Conservation (phyloP, 2,329 filamentous ascomycete genomes). For the Bipolaris bicolor region DNA sequence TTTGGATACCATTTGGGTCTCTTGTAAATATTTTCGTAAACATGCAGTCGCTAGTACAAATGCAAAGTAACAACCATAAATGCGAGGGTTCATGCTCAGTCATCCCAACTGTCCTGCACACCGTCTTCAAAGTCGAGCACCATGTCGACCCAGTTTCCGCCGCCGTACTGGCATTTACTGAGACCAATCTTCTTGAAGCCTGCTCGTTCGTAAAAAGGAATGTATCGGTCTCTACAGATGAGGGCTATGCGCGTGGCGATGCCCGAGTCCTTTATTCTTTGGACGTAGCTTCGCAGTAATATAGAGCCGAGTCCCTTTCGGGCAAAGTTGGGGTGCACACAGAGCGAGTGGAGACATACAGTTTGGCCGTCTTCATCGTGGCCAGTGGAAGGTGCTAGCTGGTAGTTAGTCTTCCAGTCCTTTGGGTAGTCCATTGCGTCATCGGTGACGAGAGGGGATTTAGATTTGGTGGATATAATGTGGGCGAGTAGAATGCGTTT, state of each 20-base stretch:
- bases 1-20: not conserved
- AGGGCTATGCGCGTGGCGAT: conserved; percentile 76
- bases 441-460: conserved; percentile 70
- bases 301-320: conserved; percentile 74
- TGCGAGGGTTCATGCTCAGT: not conserved
- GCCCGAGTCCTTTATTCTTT: conserved; percentile 73
- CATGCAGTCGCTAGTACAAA: not conserved
- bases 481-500: conserved; percentile 75
- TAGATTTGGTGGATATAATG: conserved; percentile 75
- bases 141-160: conserved; percentile 84
- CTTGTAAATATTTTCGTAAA: not conserved
- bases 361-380: conserved; percentile 77
- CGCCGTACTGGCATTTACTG: conserved; percentile 74
- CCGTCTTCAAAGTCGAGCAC: conserved; percentile 54
- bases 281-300: conserved; percentile 76
- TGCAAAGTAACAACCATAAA: not conserved
- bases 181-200: conserved; percentile 72
- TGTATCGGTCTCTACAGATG: conserved; percentile 75
- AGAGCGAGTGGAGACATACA: conserved; percentile 81
- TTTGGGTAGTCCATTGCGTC: conserved; percentile 75
- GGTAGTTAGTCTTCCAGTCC: conserved; percentile 64
- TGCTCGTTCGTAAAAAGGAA: conserved; percentile 77
- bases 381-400: conserved; percentile 56
- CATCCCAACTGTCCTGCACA: conserved; percentile 9
- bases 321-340: conserved; percentile 77